Evolutionary conservation across 1,284 basidiomycete genomes (phyloP).

Genomic region (Ganoderma sinense): DNA sequence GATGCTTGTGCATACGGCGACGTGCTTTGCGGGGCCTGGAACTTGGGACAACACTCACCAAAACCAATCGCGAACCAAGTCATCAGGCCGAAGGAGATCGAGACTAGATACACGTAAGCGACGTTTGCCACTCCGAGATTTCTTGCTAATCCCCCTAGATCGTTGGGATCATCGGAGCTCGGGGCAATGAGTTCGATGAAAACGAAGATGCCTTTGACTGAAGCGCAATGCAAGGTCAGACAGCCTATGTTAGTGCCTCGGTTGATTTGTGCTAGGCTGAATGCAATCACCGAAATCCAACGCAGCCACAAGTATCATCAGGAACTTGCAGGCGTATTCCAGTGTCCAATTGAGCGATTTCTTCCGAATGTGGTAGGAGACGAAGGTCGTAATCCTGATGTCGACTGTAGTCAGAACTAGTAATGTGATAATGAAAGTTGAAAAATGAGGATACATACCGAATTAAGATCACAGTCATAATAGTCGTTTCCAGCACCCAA

Average conservation of each 20-base stretch:
- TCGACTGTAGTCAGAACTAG: not conserved
- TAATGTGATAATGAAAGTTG: not conserved
- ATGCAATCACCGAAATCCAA: conserved; percentile 1
- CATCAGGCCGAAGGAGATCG: not conserved
- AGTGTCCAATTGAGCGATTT: not conserved
- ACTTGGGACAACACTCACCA: not conserved
- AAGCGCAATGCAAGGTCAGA: not conserved
- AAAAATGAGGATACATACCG: not conserved
- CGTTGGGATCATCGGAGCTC: not conserved
- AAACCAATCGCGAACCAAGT: not conserved
- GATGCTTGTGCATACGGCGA: not conserved
- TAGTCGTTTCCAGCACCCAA: not conserved
- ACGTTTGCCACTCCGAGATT: not conserved
- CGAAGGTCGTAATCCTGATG: not conserved
- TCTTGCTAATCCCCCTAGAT: not conserved
- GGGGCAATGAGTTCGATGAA: not conserved
- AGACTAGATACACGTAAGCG: not conserved
- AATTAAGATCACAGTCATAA: not conserved
- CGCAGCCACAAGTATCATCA: not conserved
- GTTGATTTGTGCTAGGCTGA: no score
- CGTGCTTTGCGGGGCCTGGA: not conserved
- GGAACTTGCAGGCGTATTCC: not conserved
- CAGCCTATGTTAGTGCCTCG: not conserved
- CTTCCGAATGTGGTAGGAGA: not conserved
- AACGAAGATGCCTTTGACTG: not conserved